Evolutionary conservation across 306 rosid species (phyloP).

Genomic region (Ceratonia siliqua): DNA sequence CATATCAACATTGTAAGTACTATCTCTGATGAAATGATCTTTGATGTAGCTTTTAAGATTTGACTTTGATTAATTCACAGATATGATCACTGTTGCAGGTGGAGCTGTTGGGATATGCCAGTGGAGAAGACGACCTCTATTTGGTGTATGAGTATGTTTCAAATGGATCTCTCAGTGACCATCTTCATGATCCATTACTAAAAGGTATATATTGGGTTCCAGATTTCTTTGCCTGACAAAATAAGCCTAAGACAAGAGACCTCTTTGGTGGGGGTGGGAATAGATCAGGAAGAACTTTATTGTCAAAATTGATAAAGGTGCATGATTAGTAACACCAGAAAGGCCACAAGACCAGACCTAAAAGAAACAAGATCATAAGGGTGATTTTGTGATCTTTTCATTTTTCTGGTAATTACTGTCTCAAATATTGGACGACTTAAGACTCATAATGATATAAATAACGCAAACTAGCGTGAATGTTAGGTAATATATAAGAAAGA

Average conservation of each 20-base stretch:
- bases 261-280: neutral
- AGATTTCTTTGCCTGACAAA: neutral
- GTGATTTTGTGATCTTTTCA: neutral
- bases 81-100: conserved; percentile 51
- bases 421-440: neutral
- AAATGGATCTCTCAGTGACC: conserved; percentile 70
- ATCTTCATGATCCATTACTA: conserved; percentile 68
- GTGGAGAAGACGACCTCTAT: conserved; percentile 75
- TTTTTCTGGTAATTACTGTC: neutral
- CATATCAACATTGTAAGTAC: conserved; percentile 56
- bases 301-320: neutral
- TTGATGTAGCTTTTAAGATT: neutral
- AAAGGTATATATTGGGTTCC: conserved; percentile 49
- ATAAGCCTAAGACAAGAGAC: neutral
- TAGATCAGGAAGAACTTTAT: neutral
- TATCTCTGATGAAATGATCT: neutral
- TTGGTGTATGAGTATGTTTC: conserved; percentile 69
- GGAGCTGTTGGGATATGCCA: conserved; percentile 74
- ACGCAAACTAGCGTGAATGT: neutral
- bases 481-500: neutral
- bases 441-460: neutral
- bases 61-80: neutral
- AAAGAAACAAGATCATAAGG: neutral
- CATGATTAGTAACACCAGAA: neutral
- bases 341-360: neutral